A percentile compares a stretch with the other conserved stretches of the same genome.
phyloP scores from a whole-genome alignment of 176 grass and related monocot genomes.

The Eragrostis nindensis region DNA sequence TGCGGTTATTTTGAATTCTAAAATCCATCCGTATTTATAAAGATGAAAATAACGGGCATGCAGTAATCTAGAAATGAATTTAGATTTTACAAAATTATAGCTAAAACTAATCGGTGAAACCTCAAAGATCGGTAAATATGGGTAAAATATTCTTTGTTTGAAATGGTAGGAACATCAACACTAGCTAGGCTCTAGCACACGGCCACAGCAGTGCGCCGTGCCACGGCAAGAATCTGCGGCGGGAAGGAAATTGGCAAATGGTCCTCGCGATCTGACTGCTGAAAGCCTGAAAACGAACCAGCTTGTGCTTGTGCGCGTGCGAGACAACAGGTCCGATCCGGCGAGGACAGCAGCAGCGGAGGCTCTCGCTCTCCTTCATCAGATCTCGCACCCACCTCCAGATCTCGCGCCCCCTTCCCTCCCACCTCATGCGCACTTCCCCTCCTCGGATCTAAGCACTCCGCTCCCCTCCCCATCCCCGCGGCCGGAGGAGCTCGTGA shows the following conservation, averaged over 20 bases:
- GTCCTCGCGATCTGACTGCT: slow-evolving; percentile 33
- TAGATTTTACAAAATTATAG: too few relatives aligned
- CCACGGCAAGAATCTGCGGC: slow-evolving; percentile 27
- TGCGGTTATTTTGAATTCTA: too few relatives aligned
- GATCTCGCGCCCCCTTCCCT: slow-evolving; percentile 47
- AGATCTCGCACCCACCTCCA: slow-evolving; percentile 32
- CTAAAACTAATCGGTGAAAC: too few relatives aligned
- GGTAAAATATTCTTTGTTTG: too few relatives aligned
- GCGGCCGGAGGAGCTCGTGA: slow-evolving; percentile 44
- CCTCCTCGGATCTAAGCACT: slow-evolving; percentile 66
- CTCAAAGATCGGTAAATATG: too few relatives aligned
- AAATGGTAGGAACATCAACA: not conserved
- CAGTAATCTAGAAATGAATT: too few relatives aligned
- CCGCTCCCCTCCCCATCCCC: not conserved
- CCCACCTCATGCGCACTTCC: slow-evolving; percentile 24
- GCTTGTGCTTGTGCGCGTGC: slow-evolving; percentile 3
- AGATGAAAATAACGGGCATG: too few relatives aligned
- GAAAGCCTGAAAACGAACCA: slow-evolving; percentile 17
- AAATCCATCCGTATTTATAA: too few relatives aligned
- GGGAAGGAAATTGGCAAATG: slow-evolving; percentile 31
- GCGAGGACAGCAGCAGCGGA: slow-evolving; percentile 37
- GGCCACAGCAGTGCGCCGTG: not conserved
- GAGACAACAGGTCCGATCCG: slow-evolving; percentile 47
- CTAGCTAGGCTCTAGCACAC: not conserved
- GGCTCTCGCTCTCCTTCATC: slow-evolving; percentile 27